These are phyloP conservation scores for Saksenaea vasiformis DNA, from an alignment of 371 early-diverging fungal genomes.

Conservation along the genomic window DNA sequence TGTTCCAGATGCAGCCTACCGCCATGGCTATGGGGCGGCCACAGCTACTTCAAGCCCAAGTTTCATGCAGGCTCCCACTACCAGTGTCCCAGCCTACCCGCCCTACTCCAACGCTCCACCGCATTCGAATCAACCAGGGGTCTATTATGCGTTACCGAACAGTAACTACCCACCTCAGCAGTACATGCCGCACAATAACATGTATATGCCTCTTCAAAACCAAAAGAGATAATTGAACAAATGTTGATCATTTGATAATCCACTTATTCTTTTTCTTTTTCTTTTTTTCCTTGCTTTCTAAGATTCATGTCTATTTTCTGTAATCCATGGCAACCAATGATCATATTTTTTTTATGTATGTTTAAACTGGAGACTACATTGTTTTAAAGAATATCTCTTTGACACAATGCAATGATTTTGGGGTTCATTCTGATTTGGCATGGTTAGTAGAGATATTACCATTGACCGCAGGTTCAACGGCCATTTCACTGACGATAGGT, in stretches of 20 bases:
- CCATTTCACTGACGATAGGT: neutral
- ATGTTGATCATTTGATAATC: neutral
- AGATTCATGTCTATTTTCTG: too few relatives aligned
- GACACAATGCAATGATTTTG: too few relatives aligned
- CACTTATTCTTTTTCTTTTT: neutral
- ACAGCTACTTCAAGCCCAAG: too few relatives aligned
- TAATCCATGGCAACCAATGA: too few relatives aligned
- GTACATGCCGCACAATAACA: neutral
- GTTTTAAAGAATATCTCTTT: too few relatives aligned
- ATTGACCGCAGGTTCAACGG: neutral
- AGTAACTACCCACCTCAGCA: neutral
- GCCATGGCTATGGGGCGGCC: too few relatives aligned
- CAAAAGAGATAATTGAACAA: neutral
- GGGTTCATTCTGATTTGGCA: neutral
- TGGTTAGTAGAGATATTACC: neutral
- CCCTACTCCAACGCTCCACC: neutral
- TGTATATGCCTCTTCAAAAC: neutral
- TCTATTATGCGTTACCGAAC: neutral
- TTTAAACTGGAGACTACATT: too few relatives aligned
- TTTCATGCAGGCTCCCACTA: neutral
- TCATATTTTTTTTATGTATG: too few relatives aligned
- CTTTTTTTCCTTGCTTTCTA: too few relatives aligned
- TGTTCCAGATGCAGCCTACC: too few relatives aligned
- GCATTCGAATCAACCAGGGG: neutral
- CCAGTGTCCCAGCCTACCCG: neutral